Conservation (phyloP, 2,329 filamentous ascomycete species). For the Elsinoe fawcettii region DNA sequence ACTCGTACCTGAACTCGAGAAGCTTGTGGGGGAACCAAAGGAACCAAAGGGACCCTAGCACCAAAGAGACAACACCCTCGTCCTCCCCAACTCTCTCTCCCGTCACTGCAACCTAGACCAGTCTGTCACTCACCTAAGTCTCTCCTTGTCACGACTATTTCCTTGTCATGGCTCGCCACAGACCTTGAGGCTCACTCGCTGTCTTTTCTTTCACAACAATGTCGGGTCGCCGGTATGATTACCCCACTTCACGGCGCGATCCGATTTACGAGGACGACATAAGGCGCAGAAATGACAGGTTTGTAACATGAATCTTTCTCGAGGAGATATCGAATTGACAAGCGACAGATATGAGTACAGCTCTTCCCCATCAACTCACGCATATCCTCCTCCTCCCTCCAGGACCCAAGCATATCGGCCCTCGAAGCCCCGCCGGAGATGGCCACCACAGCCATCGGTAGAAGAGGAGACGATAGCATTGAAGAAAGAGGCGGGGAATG, state of each 20-base stretch:
- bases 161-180: slow-evolving; percentile 2
- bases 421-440: slow-evolving; percentile 22
- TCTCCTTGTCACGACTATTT: slow-evolving; percentile 7
- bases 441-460: slow-evolving; percentile 57
- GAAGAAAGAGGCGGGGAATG: slow-evolving; percentile 50
- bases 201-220: slow-evolving; percentile 8
- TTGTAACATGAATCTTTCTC: not conserved
- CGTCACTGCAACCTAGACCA: not conserved
- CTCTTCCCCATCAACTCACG: not conserved
- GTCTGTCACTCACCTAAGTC: not conserved
- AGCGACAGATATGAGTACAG: not conserved
- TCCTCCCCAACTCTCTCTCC: slow-evolving; percentile 10
- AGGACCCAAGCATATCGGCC: not conserved
- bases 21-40: slow-evolving; percentile 3
- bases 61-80: not conserved
- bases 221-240: slow-evolving; percentile 12
- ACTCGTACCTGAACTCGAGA: slow-evolving; percentile 7
- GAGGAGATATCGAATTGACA: not conserved
- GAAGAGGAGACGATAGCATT: slow-evolving; percentile 62
- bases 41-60: no score
- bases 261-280: not conserved
- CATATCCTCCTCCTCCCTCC: not conserved
- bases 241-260: slow-evolving; percentile 11
- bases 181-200: not conserved
- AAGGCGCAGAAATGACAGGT: slow-evolving; percentile 1